Evolutionary conservation across 2,329 filamentous ascomycete genomes (phyloP), one percentile per base, ranked within the genome.

Genomic region (Gremmenia infestans): DNA sequence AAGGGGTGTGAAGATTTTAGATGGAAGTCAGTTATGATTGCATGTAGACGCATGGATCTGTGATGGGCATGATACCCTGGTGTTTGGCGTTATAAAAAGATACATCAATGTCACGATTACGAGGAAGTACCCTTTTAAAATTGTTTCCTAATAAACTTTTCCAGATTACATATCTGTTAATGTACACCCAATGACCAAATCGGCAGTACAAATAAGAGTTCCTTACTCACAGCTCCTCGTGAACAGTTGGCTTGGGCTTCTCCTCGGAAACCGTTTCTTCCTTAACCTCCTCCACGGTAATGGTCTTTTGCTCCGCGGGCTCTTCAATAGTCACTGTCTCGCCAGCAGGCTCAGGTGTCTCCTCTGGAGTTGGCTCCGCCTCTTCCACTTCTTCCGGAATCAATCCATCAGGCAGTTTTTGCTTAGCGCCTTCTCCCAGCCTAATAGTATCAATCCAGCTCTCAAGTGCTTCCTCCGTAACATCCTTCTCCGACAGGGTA

Each of bases 371-470:
- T 12, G 74, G 67, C 17, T 73, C 67, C n/a, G 70, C 55, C 57
- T 71, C 72, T 51, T 70, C 66, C n/a, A 72, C 70, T 15, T 75
- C 73, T 52, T 74, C 72, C 17, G 69, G 68, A 35, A 87, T 68
- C 45, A 89, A 66, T 2, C 78, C 81, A 56, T 81, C 79, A 0
- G 89, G 88, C 43, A 94, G 71, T 74, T 86, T 89, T 66, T 85
- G 80, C 78, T 93, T 97, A 57, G 81, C 75, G 2, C 90, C 88
- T 69, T 97, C 93, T 52, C 92, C 90, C 78, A 99, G 81, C 39
- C 91, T 86, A 60, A 97, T 91, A n/a, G 83, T 80, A 67, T 99
- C 94, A 57, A 99, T 83, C 91, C 93, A 99, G 59, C 77, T 76
- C 74, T 96, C 90, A 32, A 99, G 76, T 25, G 79, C 81, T 53